These are phyloP conservation scores for Hypomyces perniciosus DNA, from an alignment of 2,329 filamentous ascomycete species.

Conservation along the genomic window DNA sequence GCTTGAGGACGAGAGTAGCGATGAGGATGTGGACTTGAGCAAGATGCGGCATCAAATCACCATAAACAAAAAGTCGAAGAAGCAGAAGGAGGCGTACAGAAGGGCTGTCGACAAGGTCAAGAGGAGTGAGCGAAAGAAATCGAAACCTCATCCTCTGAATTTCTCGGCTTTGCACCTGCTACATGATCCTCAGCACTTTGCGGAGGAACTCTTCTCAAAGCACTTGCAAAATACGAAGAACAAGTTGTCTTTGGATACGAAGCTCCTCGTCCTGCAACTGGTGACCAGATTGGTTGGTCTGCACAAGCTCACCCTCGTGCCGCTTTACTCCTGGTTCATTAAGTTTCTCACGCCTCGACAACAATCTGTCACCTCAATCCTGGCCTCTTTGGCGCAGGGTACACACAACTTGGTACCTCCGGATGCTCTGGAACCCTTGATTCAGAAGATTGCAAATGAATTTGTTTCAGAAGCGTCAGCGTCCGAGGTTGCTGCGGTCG, in stretches of 20 bases:
- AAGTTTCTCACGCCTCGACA: constrained; percentile 87
- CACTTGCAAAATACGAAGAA: constrained; percentile 84
- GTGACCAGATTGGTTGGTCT: constrained; percentile 86
- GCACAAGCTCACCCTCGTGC: constrained; percentile 84
- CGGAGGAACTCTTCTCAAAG: constrained; percentile 82
- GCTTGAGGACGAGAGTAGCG: constrained; percentile 79
- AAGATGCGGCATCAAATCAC: constrained; percentile 77
- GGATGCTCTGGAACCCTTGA: constrained; percentile 81
- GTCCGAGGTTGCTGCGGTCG: constrained; percentile 83
- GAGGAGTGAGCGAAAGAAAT: constrained; percentile 80
- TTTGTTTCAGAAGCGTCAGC: constrained; percentile 95
- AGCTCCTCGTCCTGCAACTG: constrained; percentile 81
- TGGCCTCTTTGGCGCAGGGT: constrained; percentile 86
- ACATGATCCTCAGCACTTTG: constrained; percentile 90
- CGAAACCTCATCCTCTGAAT: constrained; percentile 79
- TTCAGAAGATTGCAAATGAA: constrained; percentile 96
- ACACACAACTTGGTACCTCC: constrained; percentile 89
- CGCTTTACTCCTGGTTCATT: constrained; percentile 93
- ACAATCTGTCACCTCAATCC: constrained; percentile 83
- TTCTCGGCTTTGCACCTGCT: constrained; percentile 93
- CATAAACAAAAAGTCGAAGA: constrained; percentile 96
- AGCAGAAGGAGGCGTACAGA: constrained; percentile 71
- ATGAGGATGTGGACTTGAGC: constrained; percentile 71
- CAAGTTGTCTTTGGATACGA: constrained; percentile 81
- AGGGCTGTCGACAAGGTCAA: constrained; percentile 79